Percentiles rank a stretch among this genome's conserved stretches.
Evolutionary conservation across 768 basidiomycete genomes (phyloP).

Genomic region (Terana coerulea): DNA sequence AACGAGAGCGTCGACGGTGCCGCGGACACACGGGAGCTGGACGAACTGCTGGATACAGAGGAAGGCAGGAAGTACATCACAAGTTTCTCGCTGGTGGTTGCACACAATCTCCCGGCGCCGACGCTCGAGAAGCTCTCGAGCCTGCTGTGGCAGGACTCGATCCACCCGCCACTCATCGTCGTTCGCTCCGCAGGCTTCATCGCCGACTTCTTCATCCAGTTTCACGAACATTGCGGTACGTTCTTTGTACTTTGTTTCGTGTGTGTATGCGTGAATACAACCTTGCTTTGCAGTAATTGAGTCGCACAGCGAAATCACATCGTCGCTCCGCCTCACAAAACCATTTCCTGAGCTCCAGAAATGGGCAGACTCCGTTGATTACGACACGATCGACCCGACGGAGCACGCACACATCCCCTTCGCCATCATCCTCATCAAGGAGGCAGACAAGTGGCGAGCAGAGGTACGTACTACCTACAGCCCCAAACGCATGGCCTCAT

Average conservation of each 20-base stretch:
- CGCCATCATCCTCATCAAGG: conserved; percentile 82
- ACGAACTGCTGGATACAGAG: conserved; percentile 16
- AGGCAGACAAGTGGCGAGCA: conserved; percentile 79
- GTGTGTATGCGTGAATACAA: not conserved
- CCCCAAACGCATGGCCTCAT: not conserved
- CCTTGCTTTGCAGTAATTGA: conserved; percentile 64
- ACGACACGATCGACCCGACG: conserved; percentile 78
- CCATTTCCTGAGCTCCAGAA: conserved; percentile 82
- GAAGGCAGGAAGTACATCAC: conserved; percentile 19
- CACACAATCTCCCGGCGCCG: conserved; percentile 67
- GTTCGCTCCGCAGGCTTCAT: conserved; percentile 88
- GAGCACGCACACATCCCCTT: conserved; percentile 91
- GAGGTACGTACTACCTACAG: conserved; percentile 36
- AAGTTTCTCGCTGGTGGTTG: conserved; percentile 65
- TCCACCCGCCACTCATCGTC: conserved; percentile 64
- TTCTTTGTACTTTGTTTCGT: conserved; percentile 1
- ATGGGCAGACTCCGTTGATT: conserved; percentile 67
- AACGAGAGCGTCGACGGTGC: conserved; percentile 83
- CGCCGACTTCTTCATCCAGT: conserved; percentile 85
- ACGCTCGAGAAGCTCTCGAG: conserved; percentile 56
- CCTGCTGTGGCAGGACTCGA: conserved; percentile 64
- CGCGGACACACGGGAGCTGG: conserved; percentile 47
- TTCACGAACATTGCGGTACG: conserved; percentile 82
- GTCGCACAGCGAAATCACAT: conserved; percentile 69
- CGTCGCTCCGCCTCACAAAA: conserved; percentile 80